Evolutionary conservation across 192 early-diverging fungal species (phyloP), one percentile per base, ranked within the genome.

Genomic region (Coemansia guatemalensis): DNA sequence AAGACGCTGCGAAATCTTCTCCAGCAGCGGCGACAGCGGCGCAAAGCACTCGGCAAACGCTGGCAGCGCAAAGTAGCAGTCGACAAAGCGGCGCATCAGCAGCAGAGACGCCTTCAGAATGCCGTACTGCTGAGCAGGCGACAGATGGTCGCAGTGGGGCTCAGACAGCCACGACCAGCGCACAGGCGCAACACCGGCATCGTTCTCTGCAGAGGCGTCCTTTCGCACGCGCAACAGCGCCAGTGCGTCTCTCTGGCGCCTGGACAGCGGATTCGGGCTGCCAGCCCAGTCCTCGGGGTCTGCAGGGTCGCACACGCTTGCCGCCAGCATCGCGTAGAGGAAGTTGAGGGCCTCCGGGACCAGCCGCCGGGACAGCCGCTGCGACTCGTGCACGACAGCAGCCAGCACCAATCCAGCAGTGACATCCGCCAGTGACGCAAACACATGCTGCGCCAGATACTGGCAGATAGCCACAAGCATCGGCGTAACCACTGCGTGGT

Each of bases 401-500:
- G 88, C 87, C n/a, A 97, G 71, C 60, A 89, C 85, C 53, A 97
- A 59, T 11, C 95, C 95, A n/a, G 78, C 73, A 4, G 84, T 67
- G 3, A 92, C 54, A 73, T 93, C 93, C 14, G 75, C 68, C 58
- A 86, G 65, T 18, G 72, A 84, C 5, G 53, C 56, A 25, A 89
- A 79, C 44, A 83, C 83, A 58, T 84, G 81, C 73, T 93, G 88
- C 26, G 79, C 64, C 3, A 99, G 77, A 61, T 86, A 92, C 74
- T 94, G 88, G 41, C 82, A 77, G 72, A 96, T 88, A n/a, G 92
- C 74, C 3, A 95, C 63, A 53, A 90, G 81, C 35, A 92, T 85
- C 12, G 95, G 96, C 2, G 95, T 97, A 6, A 91, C 82, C 5
- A 97, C 87, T 6, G 88, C 71, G 70, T 99, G 95, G 60, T 87